Conservation (phyloP, 2,329 filamentous ascomycete species). For the Tolypocladium tropicale region DNA sequence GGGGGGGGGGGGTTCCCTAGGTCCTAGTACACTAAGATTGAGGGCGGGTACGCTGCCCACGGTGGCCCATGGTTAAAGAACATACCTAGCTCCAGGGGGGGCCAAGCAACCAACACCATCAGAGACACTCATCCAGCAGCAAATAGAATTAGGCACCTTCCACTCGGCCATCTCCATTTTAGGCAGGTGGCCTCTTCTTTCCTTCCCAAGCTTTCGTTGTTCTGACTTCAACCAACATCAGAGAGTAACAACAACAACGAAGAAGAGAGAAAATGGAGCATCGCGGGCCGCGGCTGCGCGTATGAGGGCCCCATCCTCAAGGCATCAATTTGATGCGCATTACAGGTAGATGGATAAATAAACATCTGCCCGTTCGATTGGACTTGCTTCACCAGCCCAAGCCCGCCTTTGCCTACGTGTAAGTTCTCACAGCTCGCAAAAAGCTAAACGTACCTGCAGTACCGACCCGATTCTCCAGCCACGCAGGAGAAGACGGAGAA, state of each 20-base stretch:
- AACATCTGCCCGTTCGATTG: not conserved
- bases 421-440: not conserved
- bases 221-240: not conserved
- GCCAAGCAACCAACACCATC: too few species aligned
- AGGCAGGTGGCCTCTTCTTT: not conserved
- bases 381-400: not conserved
- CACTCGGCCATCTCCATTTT: too few species aligned
- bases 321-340: not conserved
- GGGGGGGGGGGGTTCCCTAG: too few species aligned
- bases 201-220: not conserved
- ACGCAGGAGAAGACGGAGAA: not conserved
- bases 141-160: too few species aligned
- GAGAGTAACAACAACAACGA: not conserved
- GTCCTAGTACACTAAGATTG: too few species aligned
- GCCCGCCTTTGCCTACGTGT: too few species aligned
- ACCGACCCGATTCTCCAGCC: not conserved
- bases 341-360: not conserved
- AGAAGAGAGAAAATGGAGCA: not conserved
- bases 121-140: too few species aligned
- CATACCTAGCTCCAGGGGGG: too few species aligned
- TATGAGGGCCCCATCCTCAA: not conserved
- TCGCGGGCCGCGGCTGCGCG: not conserved
- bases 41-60: too few species aligned
- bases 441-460: not conserved
- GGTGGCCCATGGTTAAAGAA: too few species aligned